These are phyloP conservation scores for Plectranthus barbatus DNA, from an alignment of 257 asterid species.

Conservation along the genomic window DNA sequence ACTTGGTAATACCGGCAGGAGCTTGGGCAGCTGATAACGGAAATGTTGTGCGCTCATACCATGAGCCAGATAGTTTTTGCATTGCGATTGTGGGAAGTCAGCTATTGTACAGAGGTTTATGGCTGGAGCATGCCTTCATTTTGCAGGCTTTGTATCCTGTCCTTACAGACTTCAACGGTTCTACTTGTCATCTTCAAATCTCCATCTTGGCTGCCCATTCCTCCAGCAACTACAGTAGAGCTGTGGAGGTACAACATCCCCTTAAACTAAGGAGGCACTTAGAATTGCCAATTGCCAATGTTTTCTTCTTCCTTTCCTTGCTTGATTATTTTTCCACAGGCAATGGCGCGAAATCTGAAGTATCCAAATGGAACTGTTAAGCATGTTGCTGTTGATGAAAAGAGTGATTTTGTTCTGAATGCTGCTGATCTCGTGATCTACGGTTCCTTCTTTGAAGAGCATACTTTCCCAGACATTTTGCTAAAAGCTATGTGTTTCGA, in stretches of 20 bases:
- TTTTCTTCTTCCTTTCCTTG: neutral
- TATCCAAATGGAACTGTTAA: slow-evolving; percentile 59
- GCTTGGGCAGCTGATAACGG: slow-evolving; percentile 49
- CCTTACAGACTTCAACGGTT: slow-evolving; percentile 23
- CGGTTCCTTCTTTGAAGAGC: slow-evolving; percentile 68
- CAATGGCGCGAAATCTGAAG: slow-evolving; percentile 50
- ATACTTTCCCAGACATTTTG: slow-evolving; percentile 56
- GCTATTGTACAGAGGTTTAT: slow-evolving; percentile 56
- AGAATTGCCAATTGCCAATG: too few relatives aligned
- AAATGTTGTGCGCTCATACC: too few relatives aligned
- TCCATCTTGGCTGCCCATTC: slow-evolving; percentile 47
- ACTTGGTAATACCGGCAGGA: slow-evolving; percentile 60
- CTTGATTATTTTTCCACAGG: slow-evolving; percentile 30
- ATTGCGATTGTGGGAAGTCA: slow-evolving; percentile 63
- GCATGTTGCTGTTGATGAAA: slow-evolving; percentile 40
- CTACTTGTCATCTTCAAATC: slow-evolving; percentile 51
- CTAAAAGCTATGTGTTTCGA: slow-evolving; percentile 71
- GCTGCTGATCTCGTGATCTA: slow-evolving; percentile 70
- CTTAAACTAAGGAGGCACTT: too few relatives aligned
- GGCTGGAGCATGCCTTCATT: slow-evolving; percentile 87
- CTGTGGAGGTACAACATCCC: slow-evolving; percentile 49
- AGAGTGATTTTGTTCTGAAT: slow-evolving; percentile 29
- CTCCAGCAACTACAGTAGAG: slow-evolving; percentile 47
- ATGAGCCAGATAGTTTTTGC: slow-evolving; percentile 37
- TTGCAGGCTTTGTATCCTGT: slow-evolving; percentile 58